A percentile compares a stretch with the other conserved stretches of the same genome.
These are phyloP conservation scores for Hebeloma cylindrosporum DNA, from an alignment of 768 basidiomycete genomes.

Conservation along the genomic window DNA sequence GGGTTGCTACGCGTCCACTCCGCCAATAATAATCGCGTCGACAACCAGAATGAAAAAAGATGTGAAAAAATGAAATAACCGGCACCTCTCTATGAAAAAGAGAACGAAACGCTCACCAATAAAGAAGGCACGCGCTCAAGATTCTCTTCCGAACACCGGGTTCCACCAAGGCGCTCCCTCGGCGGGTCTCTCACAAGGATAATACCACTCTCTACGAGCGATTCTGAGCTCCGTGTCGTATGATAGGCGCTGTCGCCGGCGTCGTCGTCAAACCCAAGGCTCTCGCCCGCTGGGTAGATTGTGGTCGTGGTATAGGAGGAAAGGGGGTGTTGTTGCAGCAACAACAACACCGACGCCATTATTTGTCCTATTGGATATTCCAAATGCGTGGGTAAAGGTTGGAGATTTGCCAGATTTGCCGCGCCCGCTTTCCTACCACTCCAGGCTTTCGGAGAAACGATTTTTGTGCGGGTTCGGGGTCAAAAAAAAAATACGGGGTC, in stretches of 20 bases:
- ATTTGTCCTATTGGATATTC: conserved; percentile 7
- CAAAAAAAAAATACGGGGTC: conserved; percentile 18
- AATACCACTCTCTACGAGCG: conserved; percentile 1
- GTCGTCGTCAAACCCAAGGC: too few species aligned
- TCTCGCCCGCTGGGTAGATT: conserved; percentile 7
- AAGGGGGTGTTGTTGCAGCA: conserved; percentile 1
- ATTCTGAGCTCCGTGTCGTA: not conserved
- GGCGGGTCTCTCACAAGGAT: conserved; percentile 32
- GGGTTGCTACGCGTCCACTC: too few species aligned
- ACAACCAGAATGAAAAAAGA: not conserved
- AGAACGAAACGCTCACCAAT: conserved; percentile 26
- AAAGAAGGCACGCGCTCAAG: conserved; percentile 17
- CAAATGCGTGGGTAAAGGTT: conserved; percentile 7
- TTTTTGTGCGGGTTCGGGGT: conserved; percentile 10
- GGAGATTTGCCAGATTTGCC: not conserved
- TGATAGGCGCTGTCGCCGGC: not conserved
- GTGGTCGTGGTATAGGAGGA: not conserved
- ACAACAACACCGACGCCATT: not conserved
- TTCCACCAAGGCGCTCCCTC: conserved; percentile 26
- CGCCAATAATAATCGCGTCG: too few species aligned
- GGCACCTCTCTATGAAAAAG: not conserved
- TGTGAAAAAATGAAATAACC: not conserved
- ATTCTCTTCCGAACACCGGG: conserved; percentile 11
- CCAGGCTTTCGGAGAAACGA: not conserved
- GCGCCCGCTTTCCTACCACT: not conserved